Percentiles rank a stretch among this genome's conserved stretches.
phyloP scores from a whole-genome alignment of 371 early-diverging fungal genomes.

The Mortierella sp. region DNA sequence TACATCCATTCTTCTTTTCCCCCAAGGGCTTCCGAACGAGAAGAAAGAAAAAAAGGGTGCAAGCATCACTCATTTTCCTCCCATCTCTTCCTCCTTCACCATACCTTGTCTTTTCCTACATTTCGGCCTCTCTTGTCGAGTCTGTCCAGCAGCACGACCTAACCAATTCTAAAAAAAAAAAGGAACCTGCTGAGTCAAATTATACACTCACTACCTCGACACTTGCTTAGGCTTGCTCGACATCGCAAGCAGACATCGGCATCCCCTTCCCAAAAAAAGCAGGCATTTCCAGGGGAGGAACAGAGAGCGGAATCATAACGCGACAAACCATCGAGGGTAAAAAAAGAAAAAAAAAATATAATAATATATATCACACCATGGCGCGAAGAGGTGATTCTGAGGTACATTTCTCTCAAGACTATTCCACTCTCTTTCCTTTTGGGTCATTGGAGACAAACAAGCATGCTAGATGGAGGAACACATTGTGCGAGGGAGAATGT shows the following conservation, averaged over 20 bases:
- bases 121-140: neutral
- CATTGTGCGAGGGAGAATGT: neutral
- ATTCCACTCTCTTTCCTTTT: neutral
- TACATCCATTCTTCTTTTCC: neutral
- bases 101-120: neutral
- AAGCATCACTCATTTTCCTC: neutral
- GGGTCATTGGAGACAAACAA: too few relatives aligned
- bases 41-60: too few relatives aligned
- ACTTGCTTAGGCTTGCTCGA: neutral
- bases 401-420: constrained; percentile 4
- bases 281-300: too few relatives aligned
- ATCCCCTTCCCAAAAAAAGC: neutral
- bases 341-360: neutral
- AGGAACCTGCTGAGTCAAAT: too few relatives aligned
- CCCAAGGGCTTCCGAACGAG: too few relatives aligned
- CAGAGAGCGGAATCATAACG: too few relatives aligned
- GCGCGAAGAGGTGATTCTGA: constrained; percentile 34
- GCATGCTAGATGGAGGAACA: too few relatives aligned
- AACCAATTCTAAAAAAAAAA: neutral
- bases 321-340: neutral
- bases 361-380: constrained; percentile 12
- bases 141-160: neutral
- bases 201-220: neutral
- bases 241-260: neutral
- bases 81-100: neutral